Conservation (phyloP, 2,329 filamentous ascomycete genomes). For the Penicillium sp. region DNA sequence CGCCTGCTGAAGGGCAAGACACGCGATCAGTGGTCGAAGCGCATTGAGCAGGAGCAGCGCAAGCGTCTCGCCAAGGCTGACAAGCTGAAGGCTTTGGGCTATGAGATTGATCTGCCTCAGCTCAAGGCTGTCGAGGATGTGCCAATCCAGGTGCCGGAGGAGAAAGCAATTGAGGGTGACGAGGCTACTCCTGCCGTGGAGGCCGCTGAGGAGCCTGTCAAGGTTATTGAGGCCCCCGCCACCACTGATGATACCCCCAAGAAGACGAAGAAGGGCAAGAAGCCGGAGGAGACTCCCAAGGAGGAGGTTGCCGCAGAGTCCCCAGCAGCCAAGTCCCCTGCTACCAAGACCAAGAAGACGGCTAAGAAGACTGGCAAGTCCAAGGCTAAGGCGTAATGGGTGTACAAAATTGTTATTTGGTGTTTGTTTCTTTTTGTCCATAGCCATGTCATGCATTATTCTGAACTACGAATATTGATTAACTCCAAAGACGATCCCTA, state of each 20-base stretch:
- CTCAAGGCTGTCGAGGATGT: slow-evolving; percentile 69
- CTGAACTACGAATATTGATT: slow-evolving; percentile 5
- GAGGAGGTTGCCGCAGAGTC: slow-evolving; percentile 33
- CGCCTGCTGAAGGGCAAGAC: slow-evolving; percentile 74
- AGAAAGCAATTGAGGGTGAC: slow-evolving; percentile 37
- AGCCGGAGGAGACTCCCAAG: slow-evolving; percentile 36
- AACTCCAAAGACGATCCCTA: not conserved
- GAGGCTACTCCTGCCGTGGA: slow-evolving; percentile 37
- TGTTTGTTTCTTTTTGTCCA: slow-evolving; percentile 27
- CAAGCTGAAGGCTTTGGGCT: slow-evolving; percentile 79
- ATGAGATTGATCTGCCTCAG: slow-evolving; percentile 77
- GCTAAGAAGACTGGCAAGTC: slow-evolving; percentile 40
- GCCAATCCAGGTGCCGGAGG: slow-evolving; percentile 45
- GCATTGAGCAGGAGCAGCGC: slow-evolving; percentile 73
- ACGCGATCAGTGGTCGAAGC: slow-evolving; percentile 78
- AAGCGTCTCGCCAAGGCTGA: slow-evolving; percentile 72
- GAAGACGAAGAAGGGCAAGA: slow-evolving; percentile 45
- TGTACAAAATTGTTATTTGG: slow-evolving; percentile 30
- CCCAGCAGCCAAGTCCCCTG: slow-evolving; percentile 35
- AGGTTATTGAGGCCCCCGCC: slow-evolving; percentile 40
- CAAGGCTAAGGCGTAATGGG: slow-evolving; percentile 39
- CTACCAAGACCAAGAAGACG: slow-evolving; percentile 39
- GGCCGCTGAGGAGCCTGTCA: slow-evolving; percentile 28
- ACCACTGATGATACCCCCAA: slow-evolving; percentile 41
- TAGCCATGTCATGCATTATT: slow-evolving; percentile 32